Evolutionary conservation across 176 grass and related monocot genomes (phyloP), one percentile per base, ranked within the genome.

Genomic region (barley (Hordeum vulgare)): DNA sequence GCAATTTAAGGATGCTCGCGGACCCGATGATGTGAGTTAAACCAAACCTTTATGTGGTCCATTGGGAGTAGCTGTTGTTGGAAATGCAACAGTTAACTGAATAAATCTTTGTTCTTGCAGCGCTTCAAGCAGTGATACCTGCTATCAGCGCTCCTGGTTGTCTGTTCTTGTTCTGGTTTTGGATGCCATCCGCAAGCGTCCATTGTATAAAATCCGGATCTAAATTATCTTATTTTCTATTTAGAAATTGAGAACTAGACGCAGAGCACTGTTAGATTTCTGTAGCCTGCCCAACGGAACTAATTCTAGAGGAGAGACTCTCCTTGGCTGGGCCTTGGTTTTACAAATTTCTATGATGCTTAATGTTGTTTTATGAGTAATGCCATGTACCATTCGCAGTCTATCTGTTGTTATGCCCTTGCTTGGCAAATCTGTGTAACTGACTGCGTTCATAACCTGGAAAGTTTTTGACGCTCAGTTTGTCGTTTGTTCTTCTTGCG

Each of bases 41-140:
- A 21, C 0, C 0, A 1, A 42, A 26, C 4, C 4, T 74, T 85
- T 5, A 33, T 7, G 0, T 54, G 6, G 6, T 70, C 1, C 41
- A 18, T 41, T 62, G 7, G 5, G 5, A 54, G 54, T 64, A 20
- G 40, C 40, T 74, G 0, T 76, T 12, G 34, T 21, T 45, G 25
- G 28, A 13, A 78, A 24, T 53, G 31, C 7, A 41, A 4, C 13
- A 26, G 69, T 40, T 64, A 7, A 81, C 75, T 13, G 58, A 62
- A 53, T 9, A 33, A 41, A n/a, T 79, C 4, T 81, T 4, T 78
- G 44, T 73, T 40, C 28, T n/a, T 73, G 73, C 91, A 93, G 91
- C 78, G 71, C 6, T 93, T 93, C 85, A 93, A 61, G 74, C 75
- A 28, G 34, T 87, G 79, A 87, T 75, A 18, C 31, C 21, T 25